Conservation (phyloP, 2,329 filamentous ascomycete genomes). For the Aspergillus pseudonomiae region DNA sequence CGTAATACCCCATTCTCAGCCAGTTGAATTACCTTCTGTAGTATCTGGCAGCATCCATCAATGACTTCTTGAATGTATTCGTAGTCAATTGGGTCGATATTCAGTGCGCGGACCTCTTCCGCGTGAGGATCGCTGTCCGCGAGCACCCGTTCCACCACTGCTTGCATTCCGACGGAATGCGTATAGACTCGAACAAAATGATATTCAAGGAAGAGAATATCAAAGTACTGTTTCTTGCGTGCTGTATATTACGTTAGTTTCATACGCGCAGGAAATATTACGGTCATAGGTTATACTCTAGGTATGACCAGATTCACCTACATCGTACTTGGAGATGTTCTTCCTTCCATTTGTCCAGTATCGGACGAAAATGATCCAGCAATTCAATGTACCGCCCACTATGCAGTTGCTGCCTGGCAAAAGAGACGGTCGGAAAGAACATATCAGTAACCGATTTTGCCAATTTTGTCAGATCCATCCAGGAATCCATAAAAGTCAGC, state of each 20-base stretch:
- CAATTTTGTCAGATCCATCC: slow-evolving; percentile 53
- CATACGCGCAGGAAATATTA: background rate
- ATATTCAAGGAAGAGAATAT: slow-evolving; percentile 58
- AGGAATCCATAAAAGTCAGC: slow-evolving; percentile 56
- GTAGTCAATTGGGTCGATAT: slow-evolving; percentile 55
- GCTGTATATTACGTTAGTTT: slow-evolving; percentile 17
- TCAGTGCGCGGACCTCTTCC: slow-evolving; percentile 45
- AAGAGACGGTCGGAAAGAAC: slow-evolving; percentile 50
- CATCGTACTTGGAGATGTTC: slow-evolving; percentile 37
- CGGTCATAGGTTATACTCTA: background rate
- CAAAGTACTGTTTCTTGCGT: slow-evolving; percentile 43
- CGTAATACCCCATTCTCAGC: slow-evolving; percentile 51
- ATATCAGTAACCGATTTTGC: slow-evolving; percentile 57
- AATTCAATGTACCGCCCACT: slow-evolving; percentile 56
- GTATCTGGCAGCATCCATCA: slow-evolving; percentile 55
- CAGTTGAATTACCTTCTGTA: slow-evolving; percentile 54
- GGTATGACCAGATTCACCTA: slow-evolving; percentile 14
- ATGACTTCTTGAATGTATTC: slow-evolving; percentile 61
- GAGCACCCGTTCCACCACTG: slow-evolving; percentile 58
- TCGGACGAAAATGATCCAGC: slow-evolving; percentile 45
- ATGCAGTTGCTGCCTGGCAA: slow-evolving; percentile 39
- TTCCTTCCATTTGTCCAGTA: slow-evolving; percentile 42
- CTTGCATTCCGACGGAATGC: slow-evolving; percentile 57
- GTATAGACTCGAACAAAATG: slow-evolving; percentile 50
- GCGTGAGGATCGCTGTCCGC: slow-evolving; percentile 36